These are phyloP conservation scores for Helicostylum pulchrum DNA, from an alignment of 192 early-diverging fungal species.

Conservation along the genomic window DNA sequence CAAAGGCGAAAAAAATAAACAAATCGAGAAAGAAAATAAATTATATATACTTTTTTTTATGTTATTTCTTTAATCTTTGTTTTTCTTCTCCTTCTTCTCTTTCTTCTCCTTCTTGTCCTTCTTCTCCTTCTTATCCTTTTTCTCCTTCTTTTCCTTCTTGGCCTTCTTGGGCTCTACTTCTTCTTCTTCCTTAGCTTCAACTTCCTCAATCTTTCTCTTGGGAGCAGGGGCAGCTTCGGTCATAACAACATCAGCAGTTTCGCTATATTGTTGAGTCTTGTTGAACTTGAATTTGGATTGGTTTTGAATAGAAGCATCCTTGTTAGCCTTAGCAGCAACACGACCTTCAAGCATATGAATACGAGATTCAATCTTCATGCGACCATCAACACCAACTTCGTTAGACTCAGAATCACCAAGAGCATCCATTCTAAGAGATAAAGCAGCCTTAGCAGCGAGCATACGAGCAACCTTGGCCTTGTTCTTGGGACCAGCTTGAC, in stretches of 20 bases:
- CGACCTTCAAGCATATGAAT: conserved; percentile 88
- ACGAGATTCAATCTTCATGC: conserved; percentile 84
- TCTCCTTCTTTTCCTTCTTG: conserved; percentile 51
- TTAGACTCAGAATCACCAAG: conserved; percentile 75
- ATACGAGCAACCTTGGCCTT: conserved; percentile 98
- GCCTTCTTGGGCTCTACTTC: conserved; percentile 45
- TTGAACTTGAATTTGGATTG: conserved; percentile 59
- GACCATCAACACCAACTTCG: conserved; percentile 82
- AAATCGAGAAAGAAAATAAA: not conserved
- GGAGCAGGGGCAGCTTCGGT: conserved; percentile 41
- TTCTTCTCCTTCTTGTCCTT: conserved; percentile 46
- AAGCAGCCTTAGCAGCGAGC: conserved; percentile 88
- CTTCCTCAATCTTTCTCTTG: conserved; percentile 47
- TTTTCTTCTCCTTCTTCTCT: conserved; percentile 41
- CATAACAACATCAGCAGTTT: conserved; percentile 31
- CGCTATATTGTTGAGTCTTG: conserved; percentile 47
- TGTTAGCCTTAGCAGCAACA: conserved; percentile 63
- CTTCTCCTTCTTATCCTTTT: conserved; percentile 53
- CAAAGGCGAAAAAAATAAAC: not conserved
- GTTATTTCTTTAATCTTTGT: conserved; percentile 29
- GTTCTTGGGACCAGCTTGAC: conserved; percentile 91
- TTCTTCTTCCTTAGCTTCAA: conserved; percentile 41
- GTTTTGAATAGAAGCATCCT: conserved; percentile 64
- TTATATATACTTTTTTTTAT: no score
- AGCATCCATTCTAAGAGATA: conserved; percentile 90